Base-by-base conservation (phyloP, 306 rosid genomes). In the Canavalia gladiata region DNA sequence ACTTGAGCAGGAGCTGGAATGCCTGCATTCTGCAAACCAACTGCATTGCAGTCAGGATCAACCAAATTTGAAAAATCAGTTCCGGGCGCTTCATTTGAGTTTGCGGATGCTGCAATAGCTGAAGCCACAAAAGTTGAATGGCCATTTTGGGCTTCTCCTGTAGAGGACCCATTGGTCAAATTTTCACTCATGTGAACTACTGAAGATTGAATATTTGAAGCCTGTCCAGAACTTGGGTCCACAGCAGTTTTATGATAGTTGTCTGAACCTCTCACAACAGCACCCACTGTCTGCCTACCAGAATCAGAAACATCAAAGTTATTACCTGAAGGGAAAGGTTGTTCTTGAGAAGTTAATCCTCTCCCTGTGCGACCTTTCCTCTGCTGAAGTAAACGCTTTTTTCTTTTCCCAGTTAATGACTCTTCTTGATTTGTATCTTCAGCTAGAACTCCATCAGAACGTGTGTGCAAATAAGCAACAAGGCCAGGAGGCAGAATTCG, bases 1-100 rank as follows among this genome's bases (percentile, higher is more conserved):
- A 96, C 97, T 89, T 96, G 99, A 79, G 99, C 99, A 75, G 99
- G 99, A 86, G 97, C 99, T 60, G 98, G 99, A 88, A 92, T 85
- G 68, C 92, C 94, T 28, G 86, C 80, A 81, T 86, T 82, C 83
- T 88, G 97, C 42, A 84, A 89, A 84, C 88, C 87, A 71, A 70
- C 64, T 31, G 75, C 52, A 84, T 60, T 88, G 86, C 86, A 30
- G 31, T 93, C 92, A 59, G 89, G 87, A 87, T 87, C 90, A 83
- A 87, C 80, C 47, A 87, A 76, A 72, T 78, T 83, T 74, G 93
- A 77, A 75, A 85, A 74, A 66, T 73, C 86, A 47, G 87, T 77
- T 84, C 81, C 93, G 25, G 81, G 79, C 55, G 86, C 81, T 83
- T 87, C 94, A 50, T 78, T 84, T 85, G 73, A 73, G 76, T 79